A percentile compares a stretch with the other conserved stretches of the same genome.
Evolutionary conservation across 352 stramenopile species (phyloP).

Genomic region (Plasmopara viticola): DNA sequence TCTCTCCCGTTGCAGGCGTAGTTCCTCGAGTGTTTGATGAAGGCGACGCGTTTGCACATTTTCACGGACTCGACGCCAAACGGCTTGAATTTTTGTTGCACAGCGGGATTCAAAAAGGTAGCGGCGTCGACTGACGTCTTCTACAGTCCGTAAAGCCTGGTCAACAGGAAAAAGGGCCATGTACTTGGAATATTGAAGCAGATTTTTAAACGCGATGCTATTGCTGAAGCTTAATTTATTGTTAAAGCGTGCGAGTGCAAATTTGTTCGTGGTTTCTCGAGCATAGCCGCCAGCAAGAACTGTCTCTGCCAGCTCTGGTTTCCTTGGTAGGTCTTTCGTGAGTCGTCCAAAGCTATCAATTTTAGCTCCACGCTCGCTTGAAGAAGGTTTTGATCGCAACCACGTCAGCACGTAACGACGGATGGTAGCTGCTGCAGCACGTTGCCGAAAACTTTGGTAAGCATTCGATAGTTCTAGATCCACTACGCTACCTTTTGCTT

Average conservation of each 20-base stretch:
- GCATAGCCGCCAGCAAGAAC: constrained; percentile 3
- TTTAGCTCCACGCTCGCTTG: constrained; percentile 51
- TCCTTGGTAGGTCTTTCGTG: constrained; percentile 41
- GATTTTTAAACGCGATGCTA: constrained; percentile 46
- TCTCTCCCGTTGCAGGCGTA: constrained; percentile 36
- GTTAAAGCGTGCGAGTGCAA: constrained; percentile 23
- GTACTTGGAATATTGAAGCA: constrained; percentile 66
- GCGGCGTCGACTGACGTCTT: constrained; percentile 48
- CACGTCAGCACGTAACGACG: constrained; percentile 53
- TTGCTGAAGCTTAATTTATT: constrained; percentile 14
- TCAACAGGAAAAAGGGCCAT: constrained; percentile 61
- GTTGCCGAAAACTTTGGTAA: constrained; percentile 51
- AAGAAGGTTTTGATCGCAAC: constrained; percentile 42
- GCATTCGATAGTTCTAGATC: constrained; percentile 36
- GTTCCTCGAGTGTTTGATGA: constrained; percentile 35
- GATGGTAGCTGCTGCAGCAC: constrained; percentile 49
- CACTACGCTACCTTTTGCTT: constrained; percentile 8
- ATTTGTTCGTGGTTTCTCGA: constrained; percentile 25
- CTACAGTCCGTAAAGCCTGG: constrained; percentile 47
- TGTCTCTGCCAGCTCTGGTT: constrained; percentile 25
- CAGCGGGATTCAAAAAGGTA: constrained; percentile 43
- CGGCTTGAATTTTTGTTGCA: constrained; percentile 51
- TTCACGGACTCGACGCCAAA: constrained; percentile 47
- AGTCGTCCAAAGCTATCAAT: constrained; percentile 58
- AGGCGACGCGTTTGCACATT: constrained; percentile 37